phyloP scores from a whole-genome alignment of 345 rosid species.

The Zanthoxylum bungeanum region DNA sequence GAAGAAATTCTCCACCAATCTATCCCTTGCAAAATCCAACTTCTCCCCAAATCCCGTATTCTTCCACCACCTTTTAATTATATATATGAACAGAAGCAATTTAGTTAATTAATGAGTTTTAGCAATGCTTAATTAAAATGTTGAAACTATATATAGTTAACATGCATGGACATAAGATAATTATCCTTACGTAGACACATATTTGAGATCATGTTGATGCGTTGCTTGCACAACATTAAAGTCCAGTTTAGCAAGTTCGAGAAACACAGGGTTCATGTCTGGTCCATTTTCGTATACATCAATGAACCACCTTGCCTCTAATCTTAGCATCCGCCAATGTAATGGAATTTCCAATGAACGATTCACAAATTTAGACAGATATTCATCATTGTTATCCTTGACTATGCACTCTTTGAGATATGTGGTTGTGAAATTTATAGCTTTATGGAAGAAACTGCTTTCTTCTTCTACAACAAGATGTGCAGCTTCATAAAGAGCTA shows the following conservation, averaged over 20 bases:
- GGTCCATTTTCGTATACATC: neutral
- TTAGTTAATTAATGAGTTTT: no score
- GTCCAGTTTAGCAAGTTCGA: neutral
- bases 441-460: no score
- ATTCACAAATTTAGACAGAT: no score
- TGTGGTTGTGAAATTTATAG: no score
- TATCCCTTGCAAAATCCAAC: neutral
- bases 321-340: no score
- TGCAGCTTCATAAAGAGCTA: slow-evolving; percentile 22
- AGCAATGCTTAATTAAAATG: no score
- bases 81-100: no score
- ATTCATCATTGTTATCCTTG: no score
- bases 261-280: neutral
- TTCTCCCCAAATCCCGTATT: neutral
- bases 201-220: neutral
- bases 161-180: no score
- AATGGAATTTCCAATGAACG: no score
- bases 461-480: slow-evolving; percentile 15
- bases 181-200: neutral
- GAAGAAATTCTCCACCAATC: neutral
- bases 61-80: neutral
- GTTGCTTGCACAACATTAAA: neutral
- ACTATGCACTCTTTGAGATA: no score
- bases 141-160: no score
- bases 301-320: slow-evolving; percentile 51